phyloP scores from a whole-genome alignment of 805 yeast genomes.

The Zygoascus biomembranicola region DNA sequence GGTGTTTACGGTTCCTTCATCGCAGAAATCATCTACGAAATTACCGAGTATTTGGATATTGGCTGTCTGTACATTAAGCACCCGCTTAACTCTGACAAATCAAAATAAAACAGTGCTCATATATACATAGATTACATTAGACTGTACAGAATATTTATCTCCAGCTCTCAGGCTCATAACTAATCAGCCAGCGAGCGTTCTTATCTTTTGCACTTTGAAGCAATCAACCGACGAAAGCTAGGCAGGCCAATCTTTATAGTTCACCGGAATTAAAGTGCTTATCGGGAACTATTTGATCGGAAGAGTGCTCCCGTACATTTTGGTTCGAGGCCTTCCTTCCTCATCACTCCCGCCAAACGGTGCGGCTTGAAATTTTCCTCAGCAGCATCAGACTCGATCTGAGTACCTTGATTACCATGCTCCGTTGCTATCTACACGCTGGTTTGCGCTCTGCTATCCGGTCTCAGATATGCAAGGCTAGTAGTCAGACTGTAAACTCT shows the following conservation, averaged over 20 bases:
- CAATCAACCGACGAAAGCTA: no score
- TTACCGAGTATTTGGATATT: constrained; percentile 72
- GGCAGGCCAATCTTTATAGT: no score
- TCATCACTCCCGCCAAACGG: no score
- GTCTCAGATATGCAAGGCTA: neutral
- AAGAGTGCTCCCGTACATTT: no score
- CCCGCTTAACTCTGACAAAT: constrained; percentile 9
- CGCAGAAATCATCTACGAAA: constrained; percentile 68
- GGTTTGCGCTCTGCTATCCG: neutral
- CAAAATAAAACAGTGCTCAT: neutral
- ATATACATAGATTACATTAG: neutral
- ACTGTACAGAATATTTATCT: neutral
- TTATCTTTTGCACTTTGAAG: no score
- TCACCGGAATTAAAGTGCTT: no score
- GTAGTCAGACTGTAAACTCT: neutral
- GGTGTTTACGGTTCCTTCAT: constrained; percentile 71
- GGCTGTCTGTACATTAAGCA: constrained; percentile 74
- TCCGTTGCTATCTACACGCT: neutral
- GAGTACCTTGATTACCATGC: neutral
- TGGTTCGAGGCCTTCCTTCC: no score
- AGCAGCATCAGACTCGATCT: neutral
- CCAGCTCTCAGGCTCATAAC: no score
- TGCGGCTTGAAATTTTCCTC: neutral
- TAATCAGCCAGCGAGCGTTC: no score
- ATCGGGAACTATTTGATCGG: no score